These are phyloP conservation scores for Penicillium salamii DNA, from an alignment of 495 filamentous ascomycete genomes.

Conservation along the genomic window DNA sequence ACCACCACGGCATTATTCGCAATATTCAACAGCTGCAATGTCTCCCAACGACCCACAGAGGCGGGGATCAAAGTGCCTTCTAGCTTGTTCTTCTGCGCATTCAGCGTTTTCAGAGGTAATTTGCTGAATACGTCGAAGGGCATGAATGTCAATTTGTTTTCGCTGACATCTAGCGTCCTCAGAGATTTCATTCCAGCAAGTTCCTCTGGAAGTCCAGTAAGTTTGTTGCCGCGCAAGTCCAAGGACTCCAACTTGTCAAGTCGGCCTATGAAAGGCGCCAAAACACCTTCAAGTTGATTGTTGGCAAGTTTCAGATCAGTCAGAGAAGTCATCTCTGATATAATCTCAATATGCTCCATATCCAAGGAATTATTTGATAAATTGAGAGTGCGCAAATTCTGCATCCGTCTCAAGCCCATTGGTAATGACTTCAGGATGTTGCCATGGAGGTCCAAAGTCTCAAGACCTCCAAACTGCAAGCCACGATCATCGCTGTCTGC, in stretches of 20 bases:
- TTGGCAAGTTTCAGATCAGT: constrained; percentile 79
- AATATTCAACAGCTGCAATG: constrained; percentile 72
- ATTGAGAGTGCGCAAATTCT: constrained; percentile 74
- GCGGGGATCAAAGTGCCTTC: constrained; percentile 65
- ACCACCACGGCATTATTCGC: constrained; percentile 68
- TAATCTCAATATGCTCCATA: constrained; percentile 65
- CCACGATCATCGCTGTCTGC: constrained; percentile 62
- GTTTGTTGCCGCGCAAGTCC: constrained; percentile 76
- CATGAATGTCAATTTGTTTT: constrained; percentile 68
- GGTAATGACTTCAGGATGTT: constrained; percentile 74
- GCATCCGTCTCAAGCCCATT: constrained; percentile 68
- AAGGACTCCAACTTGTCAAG: constrained; percentile 71
- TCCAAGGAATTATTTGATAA: constrained; percentile 78
- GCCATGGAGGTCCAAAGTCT: constrained; percentile 80
- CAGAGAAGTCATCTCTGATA: constrained; percentile 66
- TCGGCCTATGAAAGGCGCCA: constrained; percentile 55
- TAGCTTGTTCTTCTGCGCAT: constrained; percentile 76
- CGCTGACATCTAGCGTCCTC: constrained; percentile 69
- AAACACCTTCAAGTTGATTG: constrained; percentile 66
- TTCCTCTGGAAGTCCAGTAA: constrained; percentile 71
- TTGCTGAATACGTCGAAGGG: constrained; percentile 64
- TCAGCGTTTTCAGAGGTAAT: constrained; percentile 70
- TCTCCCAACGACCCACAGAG: constrained; percentile 52
- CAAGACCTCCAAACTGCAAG: constrained; percentile 79
- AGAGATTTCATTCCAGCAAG: constrained; percentile 63